Base-by-base conservation (phyloP, 1,284 basidiomycete genomes). In the Apiotrichum veenhuisii region DNA sequence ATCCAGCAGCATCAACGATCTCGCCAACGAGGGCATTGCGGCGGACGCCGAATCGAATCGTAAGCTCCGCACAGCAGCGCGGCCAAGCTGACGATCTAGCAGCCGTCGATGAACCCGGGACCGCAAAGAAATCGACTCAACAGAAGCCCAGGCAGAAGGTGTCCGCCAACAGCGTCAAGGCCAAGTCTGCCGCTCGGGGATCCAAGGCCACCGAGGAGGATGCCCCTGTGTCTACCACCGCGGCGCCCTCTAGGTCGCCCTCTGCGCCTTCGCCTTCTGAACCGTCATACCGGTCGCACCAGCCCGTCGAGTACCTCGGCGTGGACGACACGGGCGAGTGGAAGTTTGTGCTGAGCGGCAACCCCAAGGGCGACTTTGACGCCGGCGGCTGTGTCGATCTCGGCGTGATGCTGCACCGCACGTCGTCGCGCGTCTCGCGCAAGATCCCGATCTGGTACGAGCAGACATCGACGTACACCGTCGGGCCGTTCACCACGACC, bases 261-360 rank as follows among this genome's bases (percentile, higher is more conserved):
- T 18, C 23, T 11, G 9, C 40, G 2, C 40, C 20, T n/a, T 8
- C n/a, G 40, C 20, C 40, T 11, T 15, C 40, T 12, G n/a, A n/a
- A n/a, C 17, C n/a, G 20, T n/a, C 40, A 11, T 25, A 9, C 23
- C 18, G 34, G n/a, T 57, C 55, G 3, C 25, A 57, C 9, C 59
- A 60, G 49, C 59, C 59, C 14, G 47, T 60, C 11, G 43, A 25
- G 14, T 18, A 38, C 40, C 44, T 60, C 2, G 59, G 55, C n/a
- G 41, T 60, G 26, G 42, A 54, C 48, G 55, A 60, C 49, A 37
- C 48, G 9, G 59, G 59, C 36, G 55, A 60, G 34, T 60, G 59
- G 58, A 53, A 50, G 48, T 56, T 60, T 26, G n/a, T 20, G 20
- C 48, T 38, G 14, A 30, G 10, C 37, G 25, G 38, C 20, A 37